Conservation (phyloP, 1,284 basidiomycete species). For the Malassezia pachydermatis region DNA sequence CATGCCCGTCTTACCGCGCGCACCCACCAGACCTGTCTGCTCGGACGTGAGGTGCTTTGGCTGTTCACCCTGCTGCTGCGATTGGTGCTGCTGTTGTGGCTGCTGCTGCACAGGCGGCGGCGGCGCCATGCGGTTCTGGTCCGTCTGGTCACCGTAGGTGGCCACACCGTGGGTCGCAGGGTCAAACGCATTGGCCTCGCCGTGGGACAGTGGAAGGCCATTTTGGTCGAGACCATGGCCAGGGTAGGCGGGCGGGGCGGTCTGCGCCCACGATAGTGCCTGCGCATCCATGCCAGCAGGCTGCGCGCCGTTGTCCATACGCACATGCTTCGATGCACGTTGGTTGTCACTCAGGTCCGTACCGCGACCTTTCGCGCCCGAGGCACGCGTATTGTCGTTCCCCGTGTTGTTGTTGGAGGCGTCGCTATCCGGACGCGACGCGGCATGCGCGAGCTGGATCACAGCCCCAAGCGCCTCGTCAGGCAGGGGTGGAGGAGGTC, state of each 20-base stretch:
- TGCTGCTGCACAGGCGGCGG: not conserved
- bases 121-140: slow-evolving; percentile 13
- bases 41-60: slow-evolving; percentile 15
- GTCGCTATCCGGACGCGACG: slow-evolving; percentile 13
- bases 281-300: slow-evolving; percentile 10
- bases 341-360: slow-evolving; percentile 12
- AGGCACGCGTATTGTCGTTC: not conserved
- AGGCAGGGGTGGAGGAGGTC: slow-evolving; percentile 15
- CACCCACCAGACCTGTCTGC: slow-evolving; percentile 17
- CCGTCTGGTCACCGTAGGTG: slow-evolving; percentile 9
- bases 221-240: slow-evolving; percentile 14
- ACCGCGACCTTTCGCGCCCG: slow-evolving; percentile 6
- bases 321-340: slow-evolving; percentile 15
- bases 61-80: too few species aligned
- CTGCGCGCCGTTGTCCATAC: slow-evolving; percentile 10
- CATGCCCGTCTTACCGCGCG: slow-evolving; percentile 19
- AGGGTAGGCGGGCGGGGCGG: slow-evolving; percentile 16
- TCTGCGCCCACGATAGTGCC: slow-evolving; percentile 14
- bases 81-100: too few species aligned
- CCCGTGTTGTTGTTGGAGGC: not conserved
- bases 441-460: slow-evolving; percentile 18
- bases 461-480: slow-evolving; percentile 18
- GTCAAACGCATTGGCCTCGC: slow-evolving; percentile 12
- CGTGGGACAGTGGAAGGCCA: slow-evolving; percentile 10
- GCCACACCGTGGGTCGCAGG: slow-evolving; percentile 6